These are phyloP conservation scores for Venturia carpophila DNA, from an alignment of 2,329 filamentous ascomycete genomes.

Conservation along the genomic window DNA sequence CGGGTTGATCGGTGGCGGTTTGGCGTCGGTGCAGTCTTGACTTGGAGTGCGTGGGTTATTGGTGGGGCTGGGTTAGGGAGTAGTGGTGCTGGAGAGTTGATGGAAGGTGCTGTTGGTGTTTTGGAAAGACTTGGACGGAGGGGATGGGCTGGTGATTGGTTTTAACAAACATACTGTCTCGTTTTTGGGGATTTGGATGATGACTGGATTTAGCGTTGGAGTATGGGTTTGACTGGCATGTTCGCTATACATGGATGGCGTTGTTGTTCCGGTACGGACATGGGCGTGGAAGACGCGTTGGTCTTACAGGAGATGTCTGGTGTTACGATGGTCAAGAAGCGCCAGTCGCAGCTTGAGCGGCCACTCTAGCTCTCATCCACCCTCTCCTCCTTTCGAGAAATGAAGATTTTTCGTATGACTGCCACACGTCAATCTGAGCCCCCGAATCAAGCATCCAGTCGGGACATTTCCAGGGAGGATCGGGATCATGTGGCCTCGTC, in stretches of 20 bases:
- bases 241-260: background rate
- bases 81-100: constrained; percentile 14
- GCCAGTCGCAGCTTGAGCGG: too few relatives aligned
- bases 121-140: constrained; percentile 9
- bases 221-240: background rate
- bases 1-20: constrained; percentile 10
- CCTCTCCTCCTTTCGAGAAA: too few relatives aligned
- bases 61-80: constrained; percentile 9
- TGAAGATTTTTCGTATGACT: background rate
- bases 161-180: background rate
- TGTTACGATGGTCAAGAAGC: too few relatives aligned
- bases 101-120: constrained; percentile 16
- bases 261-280: too few relatives aligned
- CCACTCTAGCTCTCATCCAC: too few relatives aligned
- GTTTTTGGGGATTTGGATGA: background rate
- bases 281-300: background rate
- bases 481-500: background rate
- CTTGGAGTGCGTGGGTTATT: constrained; percentile 16
- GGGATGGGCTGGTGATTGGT: constrained; percentile 17
- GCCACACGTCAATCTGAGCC: background rate
- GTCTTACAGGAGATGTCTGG: background rate
- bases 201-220: background rate
- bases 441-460: background rate
- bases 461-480: background rate
- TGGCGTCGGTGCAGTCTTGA: constrained; percentile 11